These are phyloP conservation scores for Ensete glaucum DNA, from an alignment of 176 grass and related monocot species.

Conservation along the genomic window DNA sequence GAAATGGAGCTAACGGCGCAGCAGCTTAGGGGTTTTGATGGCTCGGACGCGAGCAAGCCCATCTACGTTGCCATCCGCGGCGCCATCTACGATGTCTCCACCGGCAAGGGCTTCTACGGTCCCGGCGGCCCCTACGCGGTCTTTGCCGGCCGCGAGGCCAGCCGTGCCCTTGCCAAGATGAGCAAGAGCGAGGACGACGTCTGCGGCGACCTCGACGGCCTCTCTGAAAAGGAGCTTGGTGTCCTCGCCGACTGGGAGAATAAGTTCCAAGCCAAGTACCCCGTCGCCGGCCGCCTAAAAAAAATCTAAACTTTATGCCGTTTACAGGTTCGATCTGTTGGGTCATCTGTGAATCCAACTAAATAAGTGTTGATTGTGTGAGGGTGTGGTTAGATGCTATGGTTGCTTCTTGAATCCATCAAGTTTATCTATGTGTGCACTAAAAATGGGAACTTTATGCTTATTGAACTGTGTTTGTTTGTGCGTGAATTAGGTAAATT, in stretches of 20 bases:
- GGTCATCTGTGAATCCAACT: background rate
- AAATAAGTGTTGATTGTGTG: background rate
- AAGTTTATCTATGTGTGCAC: background rate
- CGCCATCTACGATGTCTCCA: conserved; percentile 78
- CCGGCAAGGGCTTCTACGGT: conserved; percentile 80
- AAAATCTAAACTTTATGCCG: conserved; percentile 6
- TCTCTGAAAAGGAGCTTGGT: conserved; percentile 73
- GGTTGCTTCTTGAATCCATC: background rate
- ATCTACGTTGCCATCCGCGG: conserved; percentile 85
- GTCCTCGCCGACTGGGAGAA: conserved; percentile 87
- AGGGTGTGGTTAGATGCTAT: background rate
- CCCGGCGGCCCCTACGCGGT: conserved; percentile 75
- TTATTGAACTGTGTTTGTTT: background rate
- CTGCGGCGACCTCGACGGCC: conserved; percentile 53
- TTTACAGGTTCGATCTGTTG: background rate
- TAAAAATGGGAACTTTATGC: background rate
- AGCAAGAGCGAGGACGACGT: conserved; percentile 60
- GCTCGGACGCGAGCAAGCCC: conserved; percentile 59
- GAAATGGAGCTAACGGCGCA: conserved; percentile 75
- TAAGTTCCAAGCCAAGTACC: conserved; percentile 97
- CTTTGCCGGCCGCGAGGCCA: conserved; percentile 81
- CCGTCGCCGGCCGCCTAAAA: conserved; percentile 55
- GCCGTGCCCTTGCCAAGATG: conserved; percentile 89
- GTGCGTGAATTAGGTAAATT: no score
- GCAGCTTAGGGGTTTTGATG: conserved; percentile 72